phyloP scores from a whole-genome alignment of 2,329 filamentous ascomycete species.

The Trichoderma asperellum region DNA sequence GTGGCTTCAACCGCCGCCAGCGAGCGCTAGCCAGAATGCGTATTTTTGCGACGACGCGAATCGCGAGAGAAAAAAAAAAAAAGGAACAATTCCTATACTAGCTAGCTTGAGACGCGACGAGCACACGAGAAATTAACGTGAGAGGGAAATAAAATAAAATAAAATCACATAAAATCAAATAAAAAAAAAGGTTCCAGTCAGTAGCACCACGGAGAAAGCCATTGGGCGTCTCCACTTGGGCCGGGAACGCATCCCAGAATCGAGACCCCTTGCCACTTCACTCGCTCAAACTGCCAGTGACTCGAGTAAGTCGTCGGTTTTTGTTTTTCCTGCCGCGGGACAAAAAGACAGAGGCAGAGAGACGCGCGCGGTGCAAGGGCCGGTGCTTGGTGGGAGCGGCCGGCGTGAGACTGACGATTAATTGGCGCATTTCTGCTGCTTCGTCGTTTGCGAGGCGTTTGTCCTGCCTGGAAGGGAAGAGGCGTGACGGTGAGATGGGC shows the following conservation, averaged over 20 bases:
- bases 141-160: neutral
- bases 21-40: slow-evolving; percentile 8
- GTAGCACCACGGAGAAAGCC: neutral
- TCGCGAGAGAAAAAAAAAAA: slow-evolving; percentile 9
- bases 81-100: neutral
- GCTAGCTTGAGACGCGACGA: neutral
- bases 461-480: neutral
- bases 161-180: no score
- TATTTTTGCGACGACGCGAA: slow-evolving; percentile 18
- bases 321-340: neutral
- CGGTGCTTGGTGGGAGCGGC: neutral
- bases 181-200: neutral
- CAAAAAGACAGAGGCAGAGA: slow-evolving; percentile 2
- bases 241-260: neutral
- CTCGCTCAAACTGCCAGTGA: neutral
- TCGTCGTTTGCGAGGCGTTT: neutral
- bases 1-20: slow-evolving; percentile 15
- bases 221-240: neutral
- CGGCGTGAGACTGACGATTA: neutral
- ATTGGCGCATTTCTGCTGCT: slow-evolving; percentile 5
- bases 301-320: slow-evolving; percentile 15
- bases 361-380: neutral
- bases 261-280: slow-evolving; percentile 6
- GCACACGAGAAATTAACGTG: neutral
- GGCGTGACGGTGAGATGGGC: neutral